phyloP scores from a whole-genome alignment of 148 eudicot species.

The Rhododendron williamsianum region DNA sequence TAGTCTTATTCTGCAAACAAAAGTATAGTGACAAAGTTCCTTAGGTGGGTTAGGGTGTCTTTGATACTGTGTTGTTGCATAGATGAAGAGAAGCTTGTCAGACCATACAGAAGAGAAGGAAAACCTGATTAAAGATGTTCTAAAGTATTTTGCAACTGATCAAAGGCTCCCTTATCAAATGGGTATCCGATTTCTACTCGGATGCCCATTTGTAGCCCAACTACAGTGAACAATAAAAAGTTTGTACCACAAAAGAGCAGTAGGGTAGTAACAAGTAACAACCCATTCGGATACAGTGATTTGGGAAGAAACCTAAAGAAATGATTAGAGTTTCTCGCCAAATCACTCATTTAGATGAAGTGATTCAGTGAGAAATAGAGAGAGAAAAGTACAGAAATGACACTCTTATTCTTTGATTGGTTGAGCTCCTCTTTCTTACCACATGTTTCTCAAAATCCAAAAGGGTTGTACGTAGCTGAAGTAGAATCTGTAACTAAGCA shows the following conservation, averaged over 20 bases:
- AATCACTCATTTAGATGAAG: no score
- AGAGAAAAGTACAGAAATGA: no score
- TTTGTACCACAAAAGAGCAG: neutral
- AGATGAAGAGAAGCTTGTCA: neutral
- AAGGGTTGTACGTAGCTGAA: no score
- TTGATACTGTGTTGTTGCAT: neutral
- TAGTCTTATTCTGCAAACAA: neutral
- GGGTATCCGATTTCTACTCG: neutral
- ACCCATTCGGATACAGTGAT: no score
- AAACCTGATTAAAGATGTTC: neutral
- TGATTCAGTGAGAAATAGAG: no score
- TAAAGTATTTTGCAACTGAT: neutral
- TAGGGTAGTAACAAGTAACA: neutral
- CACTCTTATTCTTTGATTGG: no score
- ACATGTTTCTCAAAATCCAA: no score
- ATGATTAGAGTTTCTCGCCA: no score
- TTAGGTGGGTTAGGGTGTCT: neutral
- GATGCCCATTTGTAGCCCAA: neutral
- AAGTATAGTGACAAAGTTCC: neutral
- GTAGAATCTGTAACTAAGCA: neutral
- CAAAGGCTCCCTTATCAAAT: neutral
- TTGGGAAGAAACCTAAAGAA: no score
- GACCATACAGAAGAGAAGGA: neutral
- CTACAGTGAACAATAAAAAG: no score
- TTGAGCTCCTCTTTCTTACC: no score